Percentiles rank a stretch among this genome's conserved stretches.
Evolutionary conservation across 75 land plant species (phyloP).

Genomic region (Gnetum montanum): DNA sequence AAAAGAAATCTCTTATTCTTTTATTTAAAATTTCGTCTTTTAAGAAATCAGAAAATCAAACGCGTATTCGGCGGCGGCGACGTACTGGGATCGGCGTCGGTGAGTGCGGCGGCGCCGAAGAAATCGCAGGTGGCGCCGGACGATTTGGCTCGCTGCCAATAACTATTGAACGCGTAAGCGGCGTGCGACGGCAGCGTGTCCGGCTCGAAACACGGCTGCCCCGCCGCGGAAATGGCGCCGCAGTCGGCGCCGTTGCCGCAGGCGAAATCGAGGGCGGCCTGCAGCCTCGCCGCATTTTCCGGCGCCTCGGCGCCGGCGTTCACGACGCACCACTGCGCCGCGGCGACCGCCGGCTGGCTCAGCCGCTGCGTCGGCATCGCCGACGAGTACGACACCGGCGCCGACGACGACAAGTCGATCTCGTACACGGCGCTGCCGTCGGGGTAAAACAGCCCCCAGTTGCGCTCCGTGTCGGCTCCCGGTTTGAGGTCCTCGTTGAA

Average conservation of each 20-base stretch:
- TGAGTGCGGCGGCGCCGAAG: constrained; percentile 20
- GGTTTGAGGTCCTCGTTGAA: constrained; percentile 34
- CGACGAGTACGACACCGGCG: background rate
- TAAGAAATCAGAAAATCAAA: background rate
- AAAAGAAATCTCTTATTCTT: background rate
- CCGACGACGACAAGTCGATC: background rate
- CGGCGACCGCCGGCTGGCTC: background rate
- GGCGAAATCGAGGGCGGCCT: constrained; percentile 33
- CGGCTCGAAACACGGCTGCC: constrained; percentile 30
- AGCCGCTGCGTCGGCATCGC: background rate
- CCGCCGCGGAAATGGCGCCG: constrained; percentile 13
- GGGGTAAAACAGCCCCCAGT: constrained; percentile 28
- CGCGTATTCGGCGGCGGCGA: too few relatives aligned
- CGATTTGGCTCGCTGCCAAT: constrained; percentile 16
- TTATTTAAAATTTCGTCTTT: background rate
- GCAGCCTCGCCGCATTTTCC: constrained; percentile 10
- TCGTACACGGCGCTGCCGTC: constrained; percentile 18
- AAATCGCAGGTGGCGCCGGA: constrained; percentile 33
- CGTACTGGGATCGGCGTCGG: constrained; percentile 33
- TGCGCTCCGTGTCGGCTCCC: constrained; percentile 11
- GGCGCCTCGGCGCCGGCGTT: constrained; percentile 3
- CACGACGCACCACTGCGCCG: constrained; percentile 12
- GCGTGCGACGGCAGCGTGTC: constrained; percentile 34
- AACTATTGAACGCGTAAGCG: constrained; percentile 48
- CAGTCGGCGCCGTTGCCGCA: constrained; percentile 36